Evolutionary conservation across 169 alveolate species (phyloP).

Genomic region (Plasmodium gaboni): DNA sequence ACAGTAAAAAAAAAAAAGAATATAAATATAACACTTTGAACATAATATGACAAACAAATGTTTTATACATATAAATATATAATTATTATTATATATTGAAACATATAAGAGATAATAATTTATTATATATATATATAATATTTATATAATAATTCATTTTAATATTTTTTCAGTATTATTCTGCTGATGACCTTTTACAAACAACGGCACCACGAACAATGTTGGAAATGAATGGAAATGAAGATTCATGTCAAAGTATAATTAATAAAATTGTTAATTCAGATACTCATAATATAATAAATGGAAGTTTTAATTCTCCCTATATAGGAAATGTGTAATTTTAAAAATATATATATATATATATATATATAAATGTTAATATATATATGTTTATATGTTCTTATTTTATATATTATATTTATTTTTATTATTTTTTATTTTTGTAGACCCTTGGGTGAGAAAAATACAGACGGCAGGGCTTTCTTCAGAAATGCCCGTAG

Average conservation of each 20-base stretch:
- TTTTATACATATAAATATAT: too few species aligned
- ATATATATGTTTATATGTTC: too few species aligned
- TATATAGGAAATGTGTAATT: conserved; percentile 63
- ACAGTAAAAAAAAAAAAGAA: too few species aligned
- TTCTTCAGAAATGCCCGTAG: conserved; percentile 85
- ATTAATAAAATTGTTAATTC: conserved; percentile 72
- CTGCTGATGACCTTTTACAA: conserved; percentile 74
- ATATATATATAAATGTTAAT: too few species aligned
- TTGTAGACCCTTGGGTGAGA: conserved; percentile 26
- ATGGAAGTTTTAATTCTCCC: conserved; percentile 70
- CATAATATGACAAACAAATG: too few species aligned
- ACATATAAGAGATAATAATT: too few species aligned
- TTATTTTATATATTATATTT: too few species aligned
- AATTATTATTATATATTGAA: too few species aligned
- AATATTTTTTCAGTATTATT: conserved; percentile 33
- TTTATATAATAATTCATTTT: background rate
- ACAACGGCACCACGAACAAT: conserved; percentile 77
- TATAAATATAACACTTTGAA: too few species aligned
- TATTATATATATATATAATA: background rate
- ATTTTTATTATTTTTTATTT: background rate
- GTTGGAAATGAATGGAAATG: conserved; percentile 75
- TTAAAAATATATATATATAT: background rate
- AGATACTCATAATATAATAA: conserved; percentile 55
- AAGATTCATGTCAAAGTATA: conserved; percentile 61
- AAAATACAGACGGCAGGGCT: conserved; percentile 44